These are phyloP conservation scores for Chamaecrista fasciculata DNA, from an alignment of 306 rosid genomes.

Conservation along the genomic window DNA sequence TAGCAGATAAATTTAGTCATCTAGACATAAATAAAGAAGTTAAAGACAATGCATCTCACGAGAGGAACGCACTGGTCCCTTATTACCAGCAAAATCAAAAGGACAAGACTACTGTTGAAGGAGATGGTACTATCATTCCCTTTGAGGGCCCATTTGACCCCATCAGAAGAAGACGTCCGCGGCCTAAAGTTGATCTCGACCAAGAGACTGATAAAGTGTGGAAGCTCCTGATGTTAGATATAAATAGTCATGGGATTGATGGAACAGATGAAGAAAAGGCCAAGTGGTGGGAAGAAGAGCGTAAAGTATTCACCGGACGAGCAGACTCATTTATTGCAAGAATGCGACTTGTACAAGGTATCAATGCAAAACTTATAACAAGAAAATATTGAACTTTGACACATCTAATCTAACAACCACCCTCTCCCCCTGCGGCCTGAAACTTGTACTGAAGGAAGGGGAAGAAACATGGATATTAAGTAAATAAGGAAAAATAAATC, in stretches of 20 bases:
- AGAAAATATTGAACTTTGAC: slow-evolving; percentile 8
- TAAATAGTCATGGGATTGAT: slow-evolving; percentile 84
- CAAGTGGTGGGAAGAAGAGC: slow-evolving; percentile 98
- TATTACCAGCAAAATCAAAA: slow-evolving; percentile 42
- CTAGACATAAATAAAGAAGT: slow-evolving; percentile 56
- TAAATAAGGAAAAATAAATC: neutral
- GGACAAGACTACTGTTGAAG: slow-evolving; percentile 43
- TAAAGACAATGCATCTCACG: slow-evolving; percentile 39
- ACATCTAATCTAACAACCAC: slow-evolving; percentile 3
- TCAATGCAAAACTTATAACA: slow-evolving; percentile 21
- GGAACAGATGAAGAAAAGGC: slow-evolving; percentile 83
- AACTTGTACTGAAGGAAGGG: neutral
- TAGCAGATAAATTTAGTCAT: slow-evolving; percentile 47
- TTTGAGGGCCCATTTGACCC: slow-evolving; percentile 51
- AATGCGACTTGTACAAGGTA: slow-evolving; percentile 99
- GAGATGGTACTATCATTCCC: slow-evolving; percentile 61
- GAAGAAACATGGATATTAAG: slow-evolving; percentile 3
- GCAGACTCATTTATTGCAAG: slow-evolving; percentile 94
- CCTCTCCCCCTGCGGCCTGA: no score
- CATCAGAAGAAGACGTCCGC: slow-evolving; percentile 61
- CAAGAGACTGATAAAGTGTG: slow-evolving; percentile 91
- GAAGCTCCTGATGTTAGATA: slow-evolving; percentile 85
- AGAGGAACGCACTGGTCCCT: slow-evolving; percentile 53
- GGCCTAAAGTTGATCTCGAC: slow-evolving; percentile 93
- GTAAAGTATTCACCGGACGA: slow-evolving; percentile 81